Percentiles rank a stretch among this genome's conserved stretches.
Evolutionary conservation across 768 basidiomycete genomes (phyloP).

Genomic region (Tephrocybe sp.): DNA sequence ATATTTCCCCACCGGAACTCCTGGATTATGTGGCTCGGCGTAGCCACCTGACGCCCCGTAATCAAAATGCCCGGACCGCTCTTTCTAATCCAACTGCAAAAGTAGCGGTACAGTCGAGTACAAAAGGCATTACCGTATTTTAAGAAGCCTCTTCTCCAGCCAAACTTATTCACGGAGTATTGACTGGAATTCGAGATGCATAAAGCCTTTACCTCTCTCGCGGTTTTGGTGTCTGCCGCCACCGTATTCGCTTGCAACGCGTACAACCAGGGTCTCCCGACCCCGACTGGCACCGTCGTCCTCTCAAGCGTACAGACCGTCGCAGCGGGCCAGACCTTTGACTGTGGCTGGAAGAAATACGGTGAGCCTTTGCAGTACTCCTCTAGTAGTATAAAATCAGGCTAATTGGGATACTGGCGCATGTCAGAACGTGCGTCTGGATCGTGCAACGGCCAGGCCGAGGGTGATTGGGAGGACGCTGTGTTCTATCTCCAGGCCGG

Average conservation of each 20-base stretch:
- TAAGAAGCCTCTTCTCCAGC: no score
- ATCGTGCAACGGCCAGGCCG: conserved; percentile 26
- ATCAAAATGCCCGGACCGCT: background rate
- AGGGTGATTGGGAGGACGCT: conserved; percentile 27
- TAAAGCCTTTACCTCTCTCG: conserved; percentile 1
- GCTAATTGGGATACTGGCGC: background rate
- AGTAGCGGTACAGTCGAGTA: background rate
- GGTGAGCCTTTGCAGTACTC: background rate
- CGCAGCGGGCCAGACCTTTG: conserved; percentile 22
- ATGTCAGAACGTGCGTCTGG: conserved; percentile 23
- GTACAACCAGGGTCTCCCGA: conserved; percentile 4
- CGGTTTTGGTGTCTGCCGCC: background rate
- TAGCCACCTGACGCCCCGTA: background rate
- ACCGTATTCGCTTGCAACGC: conserved; percentile 6
- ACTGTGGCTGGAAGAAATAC: conserved; percentile 8
- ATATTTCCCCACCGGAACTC: background rate
- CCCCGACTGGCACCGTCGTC: conserved; percentile 2
- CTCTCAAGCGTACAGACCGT: conserved; percentile 8
- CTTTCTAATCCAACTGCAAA: background rate
- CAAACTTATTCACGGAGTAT: background rate
- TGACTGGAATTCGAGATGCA: background rate
- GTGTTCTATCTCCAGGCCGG: conserved; percentile 29
- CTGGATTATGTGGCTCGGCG: background rate
- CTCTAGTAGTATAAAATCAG: background rate
- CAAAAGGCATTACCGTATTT: background rate